Conservation (phyloP, 2,329 filamentous ascomycete species). For the Botrytis aclada region DNA sequence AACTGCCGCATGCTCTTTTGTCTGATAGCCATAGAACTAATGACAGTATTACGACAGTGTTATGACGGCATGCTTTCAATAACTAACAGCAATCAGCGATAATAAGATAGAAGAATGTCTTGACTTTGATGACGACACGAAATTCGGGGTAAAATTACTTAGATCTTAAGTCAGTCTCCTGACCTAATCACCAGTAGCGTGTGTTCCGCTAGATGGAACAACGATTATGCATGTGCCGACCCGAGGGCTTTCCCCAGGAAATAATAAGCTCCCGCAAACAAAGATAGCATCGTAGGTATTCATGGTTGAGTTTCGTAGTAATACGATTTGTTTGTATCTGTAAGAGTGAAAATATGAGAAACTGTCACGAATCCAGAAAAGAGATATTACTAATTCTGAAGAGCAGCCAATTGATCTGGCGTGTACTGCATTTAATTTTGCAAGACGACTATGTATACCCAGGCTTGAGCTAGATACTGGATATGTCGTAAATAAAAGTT, state of each 20-base stretch:
- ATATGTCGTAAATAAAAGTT: neutral
- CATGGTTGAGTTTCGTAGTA: neutral
- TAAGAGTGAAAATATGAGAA: neutral
- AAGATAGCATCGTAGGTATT: neutral
- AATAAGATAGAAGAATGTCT: neutral
- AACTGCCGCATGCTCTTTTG: neutral
- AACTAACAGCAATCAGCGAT: neutral
- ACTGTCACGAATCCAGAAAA: neutral
- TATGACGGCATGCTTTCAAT: neutral
- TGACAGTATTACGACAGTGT: neutral
- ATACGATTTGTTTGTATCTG: neutral
- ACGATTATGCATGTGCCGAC: neutral
- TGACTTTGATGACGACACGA: neutral
- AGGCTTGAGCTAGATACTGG: too few relatives aligned
- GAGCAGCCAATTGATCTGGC: neutral
- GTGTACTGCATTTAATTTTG: neutral
- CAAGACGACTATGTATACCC: neutral
- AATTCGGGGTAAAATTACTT: neutral
- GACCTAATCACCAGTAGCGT: slow-evolving; percentile 5
- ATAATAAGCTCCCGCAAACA: neutral
- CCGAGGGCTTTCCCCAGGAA: neutral
- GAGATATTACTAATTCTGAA: neutral
- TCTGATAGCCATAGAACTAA: neutral
- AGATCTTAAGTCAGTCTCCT: neutral
- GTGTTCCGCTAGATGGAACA: neutral